Conservation (phyloP, 2,329 filamentous ascomycete genomes). For the Stemphylium lycopersici region DNA sequence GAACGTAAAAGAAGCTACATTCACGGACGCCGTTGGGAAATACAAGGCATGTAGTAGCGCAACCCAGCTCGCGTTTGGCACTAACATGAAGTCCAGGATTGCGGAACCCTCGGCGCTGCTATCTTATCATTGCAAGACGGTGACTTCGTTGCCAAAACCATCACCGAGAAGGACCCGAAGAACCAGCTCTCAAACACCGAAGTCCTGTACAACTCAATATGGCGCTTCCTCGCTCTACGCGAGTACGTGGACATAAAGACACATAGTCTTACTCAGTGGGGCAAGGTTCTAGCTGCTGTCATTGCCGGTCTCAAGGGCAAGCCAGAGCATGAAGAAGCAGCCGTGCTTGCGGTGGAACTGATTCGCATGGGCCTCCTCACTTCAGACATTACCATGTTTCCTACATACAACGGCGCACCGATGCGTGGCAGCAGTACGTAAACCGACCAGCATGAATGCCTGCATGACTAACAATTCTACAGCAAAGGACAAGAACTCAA, state of each 20-base stretch:
- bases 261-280: constrained; percentile 85
- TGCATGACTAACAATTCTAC: constrained; percentile 26
- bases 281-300: constrained; percentile 72
- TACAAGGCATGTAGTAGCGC: constrained; percentile 23
- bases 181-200: constrained; percentile 67
- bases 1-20: constrained; percentile 70
- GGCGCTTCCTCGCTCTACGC: constrained; percentile 87
- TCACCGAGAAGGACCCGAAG: constrained; percentile 60
- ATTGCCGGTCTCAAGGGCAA: constrained; percentile 66
- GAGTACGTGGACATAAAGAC: constrained; percentile 76
- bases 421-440: constrained; percentile 58
- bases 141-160: constrained; percentile 72
- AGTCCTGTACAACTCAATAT: constrained; percentile 76
- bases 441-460: neutral
- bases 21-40: constrained; percentile 52
- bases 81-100: constrained; percentile 27
- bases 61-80: neutral
- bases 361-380: constrained; percentile 80
- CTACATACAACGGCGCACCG: constrained; percentile 62
- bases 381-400: constrained; percentile 66
- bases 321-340: constrained; percentile 72
- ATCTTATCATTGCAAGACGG: constrained; percentile 69
- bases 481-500: constrained; percentile 77
- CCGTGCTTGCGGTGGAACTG: constrained; percentile 84
- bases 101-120: constrained; percentile 55